phyloP scores from a whole-genome alignment of 1,284 basidiomycete species.

The Pyrrhoderma lamaoense region DNA sequence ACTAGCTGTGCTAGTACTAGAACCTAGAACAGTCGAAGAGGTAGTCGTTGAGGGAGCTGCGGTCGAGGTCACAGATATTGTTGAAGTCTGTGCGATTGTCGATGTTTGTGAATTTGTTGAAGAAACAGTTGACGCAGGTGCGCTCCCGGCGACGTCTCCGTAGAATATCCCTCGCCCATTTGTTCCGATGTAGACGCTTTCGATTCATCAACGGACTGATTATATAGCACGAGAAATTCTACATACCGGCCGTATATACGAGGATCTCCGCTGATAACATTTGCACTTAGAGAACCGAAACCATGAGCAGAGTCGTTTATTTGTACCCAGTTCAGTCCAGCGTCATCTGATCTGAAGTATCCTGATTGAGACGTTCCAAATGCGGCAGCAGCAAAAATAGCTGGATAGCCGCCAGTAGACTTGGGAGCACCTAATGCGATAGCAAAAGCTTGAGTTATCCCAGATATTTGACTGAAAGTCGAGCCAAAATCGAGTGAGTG shows the following conservation, averaged over 20 bases:
- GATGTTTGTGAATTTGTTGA: conserved; percentile 14
- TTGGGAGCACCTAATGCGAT: conserved; percentile 51
- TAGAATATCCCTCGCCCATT: conserved; percentile 61
- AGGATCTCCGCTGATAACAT: conserved; percentile 45
- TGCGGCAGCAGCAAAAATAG: conserved; percentile 48
- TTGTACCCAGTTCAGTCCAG: conserved; percentile 37
- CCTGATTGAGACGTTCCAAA: conserved; percentile 38
- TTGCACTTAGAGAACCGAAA: conserved; percentile 45
- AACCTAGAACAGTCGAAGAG: conserved; percentile 12
- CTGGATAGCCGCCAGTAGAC: conserved; percentile 43
- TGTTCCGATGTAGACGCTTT: conserved; percentile 56
- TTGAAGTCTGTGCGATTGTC: neutral
- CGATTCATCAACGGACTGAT: neutral
- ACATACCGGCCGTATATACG: conserved; percentile 47
- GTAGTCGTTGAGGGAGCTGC: conserved; percentile 9
- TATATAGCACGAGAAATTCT: conserved; percentile 6
- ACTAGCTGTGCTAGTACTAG: conserved; percentile 22
- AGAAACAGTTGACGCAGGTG: conserved; percentile 26
- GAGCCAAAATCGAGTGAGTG: conserved; percentile 49
- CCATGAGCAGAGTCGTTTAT: conserved; percentile 56
- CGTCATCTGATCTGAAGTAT: conserved; percentile 53
- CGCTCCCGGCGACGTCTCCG: conserved; percentile 39
- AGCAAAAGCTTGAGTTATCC: conserved; percentile 47
- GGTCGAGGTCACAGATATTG: conserved; percentile 2
- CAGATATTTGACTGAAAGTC: conserved; percentile 41